Conservation (phyloP, 495 filamentous ascomycete genomes). For the Penicillium bialowiezense region DNA sequence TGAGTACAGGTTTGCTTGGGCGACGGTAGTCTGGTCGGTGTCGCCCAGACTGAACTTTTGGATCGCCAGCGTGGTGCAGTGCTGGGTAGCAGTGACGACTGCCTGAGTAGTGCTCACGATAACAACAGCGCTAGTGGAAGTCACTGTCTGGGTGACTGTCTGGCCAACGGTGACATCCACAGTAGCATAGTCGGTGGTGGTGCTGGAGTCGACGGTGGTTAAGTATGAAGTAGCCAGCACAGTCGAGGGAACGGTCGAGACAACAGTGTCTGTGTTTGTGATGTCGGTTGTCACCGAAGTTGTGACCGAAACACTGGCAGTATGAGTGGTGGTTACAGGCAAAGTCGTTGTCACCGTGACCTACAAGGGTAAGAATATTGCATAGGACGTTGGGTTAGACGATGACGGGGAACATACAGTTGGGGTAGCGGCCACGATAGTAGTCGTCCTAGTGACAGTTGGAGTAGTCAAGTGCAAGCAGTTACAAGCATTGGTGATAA, state of each 20-base stretch:
- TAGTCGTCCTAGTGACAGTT: neutral
- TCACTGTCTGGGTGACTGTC: neutral
- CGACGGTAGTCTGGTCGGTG: slow-evolving; percentile 3
- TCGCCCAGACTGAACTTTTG: neutral
- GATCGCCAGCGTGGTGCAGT: slow-evolving; percentile 2
- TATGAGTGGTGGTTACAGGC: neutral
- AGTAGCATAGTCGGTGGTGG: neutral
- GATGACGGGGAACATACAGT: neutral
- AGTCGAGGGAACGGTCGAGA: neutral
- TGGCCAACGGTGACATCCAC: neutral
- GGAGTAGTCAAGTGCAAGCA: neutral
- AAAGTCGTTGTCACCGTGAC: neutral
- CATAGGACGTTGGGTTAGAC: neutral
- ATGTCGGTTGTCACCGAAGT: neutral
- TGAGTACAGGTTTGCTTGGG: slow-evolving; percentile 1
- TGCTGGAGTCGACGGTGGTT: neutral
- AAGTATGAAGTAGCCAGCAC: neutral
- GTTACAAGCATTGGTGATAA: neutral
- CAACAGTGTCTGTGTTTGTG: neutral
- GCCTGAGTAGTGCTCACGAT: neutral
- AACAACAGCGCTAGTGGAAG: neutral
- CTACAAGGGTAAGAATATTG: too few relatives aligned
- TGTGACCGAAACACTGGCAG: neutral
- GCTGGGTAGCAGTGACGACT: neutral
- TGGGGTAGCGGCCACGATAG: neutral